phyloP scores from a whole-genome alignment of 2,329 filamentous ascomycete genomes.

The Fusarium lyarnte region DNA sequence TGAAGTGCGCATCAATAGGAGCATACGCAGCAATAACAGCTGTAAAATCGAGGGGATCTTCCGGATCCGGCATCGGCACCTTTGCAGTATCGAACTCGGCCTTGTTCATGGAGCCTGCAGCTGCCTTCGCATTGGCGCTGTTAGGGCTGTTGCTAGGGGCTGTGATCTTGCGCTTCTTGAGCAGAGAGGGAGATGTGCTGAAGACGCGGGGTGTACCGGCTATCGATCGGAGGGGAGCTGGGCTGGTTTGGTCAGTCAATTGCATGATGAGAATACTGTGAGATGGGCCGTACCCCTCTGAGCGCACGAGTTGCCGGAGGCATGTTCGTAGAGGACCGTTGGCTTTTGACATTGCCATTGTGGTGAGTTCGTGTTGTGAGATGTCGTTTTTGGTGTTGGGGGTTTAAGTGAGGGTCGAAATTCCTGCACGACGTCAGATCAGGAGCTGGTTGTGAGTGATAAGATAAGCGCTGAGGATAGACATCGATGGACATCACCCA shows the following conservation, averaged over 20 bases:
- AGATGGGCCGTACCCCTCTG: constrained; percentile 34
- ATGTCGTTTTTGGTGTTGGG: background rate
- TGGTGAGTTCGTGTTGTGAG: background rate
- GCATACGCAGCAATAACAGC: constrained; percentile 57
- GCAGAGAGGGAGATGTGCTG: constrained; percentile 41
- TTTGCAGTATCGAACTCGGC: constrained; percentile 35
- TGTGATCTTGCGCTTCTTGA: constrained; percentile 54
- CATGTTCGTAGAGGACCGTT: constrained; percentile 37
- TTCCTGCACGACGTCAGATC: constrained; percentile 42
- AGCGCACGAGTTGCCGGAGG: constrained; percentile 37
- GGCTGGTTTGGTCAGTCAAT: constrained; percentile 26
- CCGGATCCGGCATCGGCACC: constrained; percentile 47
- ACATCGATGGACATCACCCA: background rate
- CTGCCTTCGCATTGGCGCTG: constrained; percentile 22
- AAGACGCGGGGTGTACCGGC: constrained; percentile 41
- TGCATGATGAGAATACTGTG: background rate
- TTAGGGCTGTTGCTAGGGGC: constrained; percentile 45
- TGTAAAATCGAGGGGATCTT: constrained; percentile 60
- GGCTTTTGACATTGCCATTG: constrained; percentile 38
- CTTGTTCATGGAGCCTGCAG: constrained; percentile 29
- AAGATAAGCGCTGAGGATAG: constrained; percentile 38
- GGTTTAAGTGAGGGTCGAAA: constrained; percentile 20
- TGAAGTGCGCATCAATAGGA: constrained; percentile 55
- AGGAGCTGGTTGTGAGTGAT: constrained; percentile 24
- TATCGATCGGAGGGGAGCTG: constrained; percentile 27